Conservation (phyloP, 1,139 yeast genomes). For the Candida dubliniensis region DNA sequence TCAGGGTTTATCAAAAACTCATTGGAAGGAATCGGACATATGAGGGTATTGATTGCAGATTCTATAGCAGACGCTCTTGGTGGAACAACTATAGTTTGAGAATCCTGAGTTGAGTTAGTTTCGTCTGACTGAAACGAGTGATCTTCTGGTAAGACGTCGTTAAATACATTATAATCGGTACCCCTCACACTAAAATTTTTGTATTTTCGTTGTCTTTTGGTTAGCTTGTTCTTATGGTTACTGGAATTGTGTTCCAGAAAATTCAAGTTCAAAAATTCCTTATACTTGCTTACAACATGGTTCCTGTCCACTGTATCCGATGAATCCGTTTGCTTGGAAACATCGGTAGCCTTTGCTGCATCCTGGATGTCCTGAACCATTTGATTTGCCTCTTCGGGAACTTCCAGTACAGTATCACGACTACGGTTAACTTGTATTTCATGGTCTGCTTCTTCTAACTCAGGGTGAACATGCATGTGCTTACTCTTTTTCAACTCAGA, state of each 20-base stretch:
- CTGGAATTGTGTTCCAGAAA: conserved; percentile 1
- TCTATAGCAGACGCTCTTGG: conserved; percentile 49
- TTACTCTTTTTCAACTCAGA: conserved; percentile 23
- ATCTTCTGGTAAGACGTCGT: conserved; percentile 14
- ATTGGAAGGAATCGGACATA: conserved; percentile 46
- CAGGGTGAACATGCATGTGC: conserved; percentile 14
- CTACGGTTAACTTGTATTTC: conserved; percentile 14
- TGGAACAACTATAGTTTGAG: conserved; percentile 29
- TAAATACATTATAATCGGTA: conserved; percentile 14
- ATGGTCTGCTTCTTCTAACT: conserved; percentile 14
- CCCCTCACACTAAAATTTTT: conserved; percentile 30
- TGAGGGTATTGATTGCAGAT: conserved; percentile 40
- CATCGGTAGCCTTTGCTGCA: background rate
- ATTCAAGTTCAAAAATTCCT: conserved; percentile 22
- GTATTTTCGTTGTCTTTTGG: conserved; percentile 24
- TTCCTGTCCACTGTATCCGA: background rate
- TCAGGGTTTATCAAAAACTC: conserved; percentile 37
- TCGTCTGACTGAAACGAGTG: background rate
- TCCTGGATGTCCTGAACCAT: conserved; percentile 3
- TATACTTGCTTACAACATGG: background rate
- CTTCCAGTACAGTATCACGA: conserved; percentile 13
- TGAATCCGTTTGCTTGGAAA: background rate
- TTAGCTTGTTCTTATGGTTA: conserved; percentile 15
- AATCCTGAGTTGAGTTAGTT: conserved; percentile 3
- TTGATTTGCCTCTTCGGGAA: conserved; percentile 11